Evolutionary conservation across 73 alveolate species (phyloP).

Genomic region (Stentor roeselii): DNA sequence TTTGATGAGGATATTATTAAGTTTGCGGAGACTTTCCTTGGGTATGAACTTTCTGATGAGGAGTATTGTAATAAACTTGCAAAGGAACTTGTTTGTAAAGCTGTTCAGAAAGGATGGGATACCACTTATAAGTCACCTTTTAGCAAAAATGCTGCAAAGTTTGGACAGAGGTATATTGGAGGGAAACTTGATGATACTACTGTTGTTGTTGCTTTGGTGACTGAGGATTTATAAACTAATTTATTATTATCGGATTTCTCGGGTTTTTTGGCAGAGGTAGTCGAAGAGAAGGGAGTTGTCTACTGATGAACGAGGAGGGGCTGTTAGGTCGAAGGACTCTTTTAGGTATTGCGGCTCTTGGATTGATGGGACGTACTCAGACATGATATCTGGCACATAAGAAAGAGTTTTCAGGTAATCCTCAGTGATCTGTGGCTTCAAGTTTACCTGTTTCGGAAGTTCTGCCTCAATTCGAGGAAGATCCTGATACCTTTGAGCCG

Average conservation of each 20-base stretch:
- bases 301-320: neutral
- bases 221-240: neutral
- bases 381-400: slow-evolving; percentile 20
- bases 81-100: neutral
- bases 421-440: slow-evolving; percentile 12
- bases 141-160: slow-evolving; percentile 16
- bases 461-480: slow-evolving; percentile 22
- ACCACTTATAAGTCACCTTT: slow-evolving; percentile 9
- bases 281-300: neutral
- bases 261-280: neutral
- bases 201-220: slow-evolving; percentile 17
- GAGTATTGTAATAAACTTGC: neutral
- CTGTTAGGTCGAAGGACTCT: neutral
- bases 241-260: neutral
- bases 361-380: neutral
- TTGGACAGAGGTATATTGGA: slow-evolving; percentile 20
- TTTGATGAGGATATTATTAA: slow-evolving; percentile 39
- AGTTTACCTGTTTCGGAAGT: neutral
- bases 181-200: slow-evolving; percentile 31
- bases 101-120: slow-evolving; percentile 25
- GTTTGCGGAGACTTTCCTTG: slow-evolving; percentile 16
- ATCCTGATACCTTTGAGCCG: slow-evolving; percentile 5
- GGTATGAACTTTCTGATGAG: neutral
- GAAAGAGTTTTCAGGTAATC: neutral
- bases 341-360: slow-evolving; percentile 3